Base-by-base conservation (phyloP, 163 green algal genomes). In the Scenedesmus sp. region DNA sequence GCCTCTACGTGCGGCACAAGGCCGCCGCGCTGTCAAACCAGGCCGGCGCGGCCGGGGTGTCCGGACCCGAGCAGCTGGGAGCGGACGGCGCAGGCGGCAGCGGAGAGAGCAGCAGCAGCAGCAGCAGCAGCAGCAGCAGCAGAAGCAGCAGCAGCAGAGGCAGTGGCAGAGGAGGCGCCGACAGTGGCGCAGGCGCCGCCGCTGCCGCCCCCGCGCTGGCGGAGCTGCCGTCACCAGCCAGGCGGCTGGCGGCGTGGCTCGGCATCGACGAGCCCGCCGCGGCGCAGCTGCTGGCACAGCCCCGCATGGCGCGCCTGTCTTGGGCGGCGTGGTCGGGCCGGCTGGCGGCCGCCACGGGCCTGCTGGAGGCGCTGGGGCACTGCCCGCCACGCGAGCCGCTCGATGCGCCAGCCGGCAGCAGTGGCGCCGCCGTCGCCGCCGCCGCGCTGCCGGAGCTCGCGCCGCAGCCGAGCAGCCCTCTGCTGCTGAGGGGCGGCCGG, bases 191-290 rank as follows among this genome's bases (percentile, higher is more conserved):
- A 66, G 20, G 14, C 4, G n/a, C 24, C 24, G 58, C n/a, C 20
- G 58, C n/a, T 26, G 10, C 60, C 1, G 60, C 18, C 24, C 13
- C 54, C 13, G 14, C 17, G 17, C 62, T 54, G 33, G 14, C 9
- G 17, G 33, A 56, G 39, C 69, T 39, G 14, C 24, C 50, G 0
- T 67, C 69, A 9, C 47, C 31, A 28, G 69, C 47, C 11, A 53
- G 54, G 2, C 10, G 53, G 24, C 58, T 77, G 5, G 69, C 69
- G 20, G 69, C n/a, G 3, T 77, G 69, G 69, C 29, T 57, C 28
- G 69, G 69, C 14, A 24, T 77, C 18, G 54, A 77, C 4, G 22
- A 53, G 53, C 3, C 20, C 13, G 22, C 10, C 17, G 54, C 34
- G 10, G 18, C 47, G 54, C 14, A 67, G 53, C 54, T 57, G 24